Base-by-base conservation (phyloP, 106 monocot genomes). In the Agapanthus africanus region DNA sequence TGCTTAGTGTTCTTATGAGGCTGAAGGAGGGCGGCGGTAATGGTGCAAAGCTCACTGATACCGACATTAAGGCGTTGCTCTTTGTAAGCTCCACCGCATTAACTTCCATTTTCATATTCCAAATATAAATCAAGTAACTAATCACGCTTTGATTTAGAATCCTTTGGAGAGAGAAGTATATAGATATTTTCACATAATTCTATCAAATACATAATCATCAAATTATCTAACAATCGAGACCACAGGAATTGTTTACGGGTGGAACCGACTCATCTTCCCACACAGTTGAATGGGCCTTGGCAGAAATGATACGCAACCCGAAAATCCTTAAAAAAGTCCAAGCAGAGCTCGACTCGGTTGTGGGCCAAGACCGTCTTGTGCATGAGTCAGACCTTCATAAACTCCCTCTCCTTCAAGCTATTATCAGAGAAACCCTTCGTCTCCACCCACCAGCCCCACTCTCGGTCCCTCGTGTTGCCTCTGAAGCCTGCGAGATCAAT, bases 191-290 rank as follows among this genome's bases (percentile, higher is more conserved):
- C n/a, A n/a, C n/a, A n/a, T n/a, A n/a, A n/a, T n/a, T n/a, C n/a
- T n/a, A n/a, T n/a, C n/a, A n/a, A n/a, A n/a, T n/a, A n/a, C n/a
- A n/a, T n/a, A n/a, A n/a, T n/a, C n/a, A n/a, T n/a, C n/a, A n/a
- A n/a, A n/a, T n/a, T n/a, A n/a, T n/a, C n/a, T n/a, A n/a, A n/a
- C n/a, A n/a, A n/a, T n/a, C n/a, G n/a, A n/a, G n/a, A n/a, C n/a
- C n/a, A n/a, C 67, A 87, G 88, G 84, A 84, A 60, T 26, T 88
- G 54, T 84, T 88, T 72, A 71, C 74, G 0, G 84, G 84, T 11
- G 88, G 88, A 50, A 84, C 84, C 0, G 88, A 88, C 81, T 81
- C 84, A 22, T 65, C 84, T 0, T 73, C 87, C 6, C 75, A 78
- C 68, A 74, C 78, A 40, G 47, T 76, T 6, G 84, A 88, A 65